Conservation (phyloP, 2,329 filamentous ascomycete genomes). For the Hirsutella rhossiliensis region DNA sequence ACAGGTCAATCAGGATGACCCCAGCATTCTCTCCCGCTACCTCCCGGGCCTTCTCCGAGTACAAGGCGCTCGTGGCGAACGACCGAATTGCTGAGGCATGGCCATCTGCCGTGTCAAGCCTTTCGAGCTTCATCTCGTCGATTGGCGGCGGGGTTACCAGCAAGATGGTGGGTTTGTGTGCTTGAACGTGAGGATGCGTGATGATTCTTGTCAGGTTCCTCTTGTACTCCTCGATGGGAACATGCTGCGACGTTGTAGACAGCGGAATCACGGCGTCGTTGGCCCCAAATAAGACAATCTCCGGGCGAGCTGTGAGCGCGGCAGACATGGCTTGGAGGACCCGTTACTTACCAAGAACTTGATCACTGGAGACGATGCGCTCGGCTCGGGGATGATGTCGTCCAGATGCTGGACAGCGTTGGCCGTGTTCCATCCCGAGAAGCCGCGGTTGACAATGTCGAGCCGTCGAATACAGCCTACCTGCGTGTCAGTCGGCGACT, state of each 20-base stretch:
- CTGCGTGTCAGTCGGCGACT: neutral
- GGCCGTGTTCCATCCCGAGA: conserved; percentile 74
- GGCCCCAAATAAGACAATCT: conserved; percentile 76
- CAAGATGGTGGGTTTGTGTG: conserved; percentile 62
- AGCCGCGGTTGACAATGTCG: conserved; percentile 81
- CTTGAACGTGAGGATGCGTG: conserved; percentile 54
- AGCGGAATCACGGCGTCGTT: conserved; percentile 71
- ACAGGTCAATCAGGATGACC: conserved; percentile 66
- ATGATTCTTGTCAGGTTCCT: conserved; percentile 61
- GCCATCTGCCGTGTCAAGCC: conserved; percentile 33
- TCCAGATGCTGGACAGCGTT: conserved; percentile 61
- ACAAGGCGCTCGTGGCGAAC: conserved; percentile 36
- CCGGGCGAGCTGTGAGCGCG: conserved; percentile 8
- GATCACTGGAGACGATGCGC: conserved; percentile 43
- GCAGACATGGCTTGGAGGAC: neutral
- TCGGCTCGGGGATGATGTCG: conserved; percentile 56
- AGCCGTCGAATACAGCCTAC: conserved; percentile 63
- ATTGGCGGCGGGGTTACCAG: conserved; percentile 74
- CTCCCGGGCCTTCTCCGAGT: conserved; percentile 48
- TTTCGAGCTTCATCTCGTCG: conserved; percentile 57
- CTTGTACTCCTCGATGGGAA: conserved; percentile 65
- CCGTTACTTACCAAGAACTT: conserved; percentile 48
- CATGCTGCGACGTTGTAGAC: conserved; percentile 55
- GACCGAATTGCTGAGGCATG: conserved; percentile 30
- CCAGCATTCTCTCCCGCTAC: conserved; percentile 58